These are phyloP conservation scores for Globisporangium orthogonon DNA, from an alignment of 352 stramenopile genomes.

Conservation along the genomic window DNA sequence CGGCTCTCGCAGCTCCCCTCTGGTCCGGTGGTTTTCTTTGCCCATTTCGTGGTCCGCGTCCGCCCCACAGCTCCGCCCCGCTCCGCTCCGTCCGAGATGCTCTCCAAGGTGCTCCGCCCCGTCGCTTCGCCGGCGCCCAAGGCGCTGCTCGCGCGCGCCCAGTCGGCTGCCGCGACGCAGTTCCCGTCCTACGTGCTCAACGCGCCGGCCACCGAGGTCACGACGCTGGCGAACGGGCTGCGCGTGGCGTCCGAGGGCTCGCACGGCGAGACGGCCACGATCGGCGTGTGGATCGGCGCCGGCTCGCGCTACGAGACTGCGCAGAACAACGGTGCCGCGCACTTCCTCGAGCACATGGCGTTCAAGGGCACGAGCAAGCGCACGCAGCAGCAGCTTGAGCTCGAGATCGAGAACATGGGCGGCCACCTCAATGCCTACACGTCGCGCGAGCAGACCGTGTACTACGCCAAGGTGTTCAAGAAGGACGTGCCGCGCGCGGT, in stretches of 20 bases:
- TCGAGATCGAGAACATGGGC: conserved; percentile 99
- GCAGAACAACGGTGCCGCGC: conserved; percentile 98
- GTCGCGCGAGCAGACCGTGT: conserved; percentile 99
- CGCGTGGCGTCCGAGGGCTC: conserved; percentile 97
- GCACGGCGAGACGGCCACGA: conserved; percentile 96
- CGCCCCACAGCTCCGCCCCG: not conserved
- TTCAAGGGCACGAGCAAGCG: conserved; percentile 99
- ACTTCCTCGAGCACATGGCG: conserved; percentile 99
- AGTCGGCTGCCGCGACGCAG: conserved; percentile 64
- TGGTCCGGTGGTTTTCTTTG: conserved; percentile 11
- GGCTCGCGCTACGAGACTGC: conserved; percentile 97
- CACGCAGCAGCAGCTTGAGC: conserved; percentile 97
- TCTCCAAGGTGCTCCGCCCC: conserved; percentile 60
- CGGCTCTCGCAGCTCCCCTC: conserved; percentile 1
- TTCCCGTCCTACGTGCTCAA: conserved; percentile 90
- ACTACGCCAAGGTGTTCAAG: conserved; percentile 99
- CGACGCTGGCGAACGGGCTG: conserved; percentile 93
- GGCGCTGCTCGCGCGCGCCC: conserved; percentile 46
- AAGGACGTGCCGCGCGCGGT: conserved; percentile 96
- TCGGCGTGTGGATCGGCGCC: conserved; percentile 97
- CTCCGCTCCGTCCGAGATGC: conserved; percentile 25
- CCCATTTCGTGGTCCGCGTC: conserved; percentile 13
- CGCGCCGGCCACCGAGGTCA: conserved; percentile 94
- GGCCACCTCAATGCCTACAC: conserved; percentile 99
- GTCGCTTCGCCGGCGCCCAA: conserved; percentile 22